Evolutionary conservation across 2,329 filamentous ascomycete species (phyloP).

Genomic region (Raffaelea arxii): DNA sequence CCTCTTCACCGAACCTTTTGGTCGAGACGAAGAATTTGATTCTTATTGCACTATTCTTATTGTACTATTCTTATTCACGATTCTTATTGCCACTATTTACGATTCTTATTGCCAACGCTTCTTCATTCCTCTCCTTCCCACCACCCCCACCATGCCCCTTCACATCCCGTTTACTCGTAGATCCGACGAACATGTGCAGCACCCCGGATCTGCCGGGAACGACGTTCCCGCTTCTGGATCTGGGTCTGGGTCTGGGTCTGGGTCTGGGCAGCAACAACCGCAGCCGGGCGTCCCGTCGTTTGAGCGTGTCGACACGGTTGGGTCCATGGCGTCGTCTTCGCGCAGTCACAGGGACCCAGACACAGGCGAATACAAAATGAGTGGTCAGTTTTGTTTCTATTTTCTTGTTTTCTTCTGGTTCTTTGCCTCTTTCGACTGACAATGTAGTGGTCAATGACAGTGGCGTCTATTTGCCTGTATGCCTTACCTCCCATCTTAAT

Average conservation of each 20-base stretch:
- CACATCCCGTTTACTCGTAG: constrained; percentile 62
- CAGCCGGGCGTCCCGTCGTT: constrained; percentile 40
- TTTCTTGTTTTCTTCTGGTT: neutral
- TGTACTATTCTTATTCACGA: too few relatives aligned
- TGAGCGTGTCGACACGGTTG: constrained; percentile 52
- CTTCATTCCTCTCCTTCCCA: too few relatives aligned
- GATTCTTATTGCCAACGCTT: too few relatives aligned
- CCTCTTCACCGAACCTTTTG: too few relatives aligned
- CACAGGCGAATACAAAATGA: constrained; percentile 69
- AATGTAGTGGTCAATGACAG: constrained; percentile 82
- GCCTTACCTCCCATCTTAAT: constrained; percentile 17
- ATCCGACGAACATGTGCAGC: constrained; percentile 47
- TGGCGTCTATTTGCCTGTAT: constrained; percentile 86
- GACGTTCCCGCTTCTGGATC: constrained; percentile 19
- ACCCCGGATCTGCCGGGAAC: constrained; percentile 23
- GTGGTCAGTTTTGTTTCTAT: constrained; percentile 43
- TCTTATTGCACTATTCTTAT: too few relatives aligned
- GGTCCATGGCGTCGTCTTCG: constrained; percentile 51
- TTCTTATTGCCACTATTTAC: too few relatives aligned
- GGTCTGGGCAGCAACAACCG: neutral
- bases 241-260: too few relatives aligned
- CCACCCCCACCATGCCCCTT: constrained; percentile 48
- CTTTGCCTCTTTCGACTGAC: constrained; percentile 5
- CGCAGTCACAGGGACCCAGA: constrained; percentile 49
- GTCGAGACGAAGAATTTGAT: too few relatives aligned